Percentiles rank a stretch among this genome's conserved stretches.
Evolutionary conservation across 1,284 basidiomycete genomes (phyloP).

Genomic region (Leccinum fallax): DNA sequence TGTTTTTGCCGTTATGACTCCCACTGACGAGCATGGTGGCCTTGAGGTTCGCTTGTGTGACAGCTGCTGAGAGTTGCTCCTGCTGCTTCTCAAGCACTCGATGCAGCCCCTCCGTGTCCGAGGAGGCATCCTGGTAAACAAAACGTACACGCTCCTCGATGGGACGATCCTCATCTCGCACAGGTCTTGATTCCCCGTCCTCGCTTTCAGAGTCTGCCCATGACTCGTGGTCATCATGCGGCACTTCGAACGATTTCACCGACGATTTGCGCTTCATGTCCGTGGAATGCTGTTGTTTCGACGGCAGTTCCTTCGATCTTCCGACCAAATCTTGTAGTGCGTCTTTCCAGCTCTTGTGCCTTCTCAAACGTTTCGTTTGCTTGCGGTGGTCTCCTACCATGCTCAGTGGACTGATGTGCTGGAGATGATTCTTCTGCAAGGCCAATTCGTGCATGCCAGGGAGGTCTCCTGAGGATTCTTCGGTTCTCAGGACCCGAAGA

Average conservation of each 20-base stretch:
- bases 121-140: conserved; percentile 40
- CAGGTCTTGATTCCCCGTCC: conserved; percentile 47
- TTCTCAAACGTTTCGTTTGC: conserved; percentile 46
- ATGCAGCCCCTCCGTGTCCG: conserved; percentile 23
- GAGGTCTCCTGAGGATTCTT: conserved; percentile 78
- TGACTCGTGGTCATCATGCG: conserved; percentile 42
- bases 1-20: conserved; percentile 32
- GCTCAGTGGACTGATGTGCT: conserved; percentile 83
- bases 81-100: conserved; percentile 50
- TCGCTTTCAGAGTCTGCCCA: conserved; percentile 58
- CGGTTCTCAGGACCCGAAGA: conserved; percentile 78
- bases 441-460: conserved; percentile 63
- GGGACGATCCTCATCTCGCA: conserved; percentile 61
- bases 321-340: conserved; percentile 49
- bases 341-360: conserved; percentile 62
- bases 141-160: conserved; percentile 64
- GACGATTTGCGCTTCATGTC: conserved; percentile 34
- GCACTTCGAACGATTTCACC: conserved; percentile 27
- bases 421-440: conserved; percentile 86
- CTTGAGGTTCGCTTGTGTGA: conserved; percentile 50
- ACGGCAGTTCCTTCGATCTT: conserved; percentile 24
- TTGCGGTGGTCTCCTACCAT: conserved; percentile 75
- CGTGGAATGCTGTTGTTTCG: conserved; percentile 13
- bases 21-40: conserved; percentile 38
- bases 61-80: conserved; percentile 48